Evolutionary conservation across 23 red algal genomes (phyloP).

Genomic region (Agarophyton chilense): DNA sequence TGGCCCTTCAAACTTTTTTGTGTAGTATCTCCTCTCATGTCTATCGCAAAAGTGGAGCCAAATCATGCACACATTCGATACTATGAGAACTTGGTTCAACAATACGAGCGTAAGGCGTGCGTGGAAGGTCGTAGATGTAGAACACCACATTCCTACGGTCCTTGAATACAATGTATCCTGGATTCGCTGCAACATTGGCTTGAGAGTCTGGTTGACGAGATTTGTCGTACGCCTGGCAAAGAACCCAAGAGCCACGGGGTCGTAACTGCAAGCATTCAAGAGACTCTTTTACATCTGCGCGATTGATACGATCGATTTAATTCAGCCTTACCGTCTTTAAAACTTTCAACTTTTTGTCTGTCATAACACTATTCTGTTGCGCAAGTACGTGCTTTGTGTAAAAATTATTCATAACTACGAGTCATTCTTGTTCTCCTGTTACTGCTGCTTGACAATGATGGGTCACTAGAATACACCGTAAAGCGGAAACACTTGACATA

Average conservation of each 20-base stretch:
- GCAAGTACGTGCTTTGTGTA: slow-evolving; percentile 2
- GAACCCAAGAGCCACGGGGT: neutral
- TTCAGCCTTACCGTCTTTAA: neutral
- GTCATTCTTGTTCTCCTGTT: neutral
- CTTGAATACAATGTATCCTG: neutral
- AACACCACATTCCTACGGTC: neutral
- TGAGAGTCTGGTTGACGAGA: neutral
- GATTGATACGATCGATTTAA: neutral
- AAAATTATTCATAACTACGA: slow-evolving; percentile 3
- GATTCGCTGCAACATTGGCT: neutral
- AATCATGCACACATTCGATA: neutral
- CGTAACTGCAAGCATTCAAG: neutral
- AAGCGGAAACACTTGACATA: neutral
- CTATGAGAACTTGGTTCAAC: neutral
- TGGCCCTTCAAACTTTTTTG: neutral
- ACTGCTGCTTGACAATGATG: neutral
- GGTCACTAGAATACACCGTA: neutral
- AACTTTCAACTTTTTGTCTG: neutral
- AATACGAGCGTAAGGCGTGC: neutral
- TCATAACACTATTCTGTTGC: neutral
- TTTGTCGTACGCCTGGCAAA: slow-evolving; percentile 14
- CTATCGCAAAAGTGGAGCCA: neutral
- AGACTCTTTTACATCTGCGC: neutral
- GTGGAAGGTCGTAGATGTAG: neutral
- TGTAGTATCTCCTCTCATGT: neutral